These are phyloP conservation scores for Colletotrichum cereale DNA, from an alignment of 2,329 filamentous ascomycete genomes.

Conservation along the genomic window DNA sequence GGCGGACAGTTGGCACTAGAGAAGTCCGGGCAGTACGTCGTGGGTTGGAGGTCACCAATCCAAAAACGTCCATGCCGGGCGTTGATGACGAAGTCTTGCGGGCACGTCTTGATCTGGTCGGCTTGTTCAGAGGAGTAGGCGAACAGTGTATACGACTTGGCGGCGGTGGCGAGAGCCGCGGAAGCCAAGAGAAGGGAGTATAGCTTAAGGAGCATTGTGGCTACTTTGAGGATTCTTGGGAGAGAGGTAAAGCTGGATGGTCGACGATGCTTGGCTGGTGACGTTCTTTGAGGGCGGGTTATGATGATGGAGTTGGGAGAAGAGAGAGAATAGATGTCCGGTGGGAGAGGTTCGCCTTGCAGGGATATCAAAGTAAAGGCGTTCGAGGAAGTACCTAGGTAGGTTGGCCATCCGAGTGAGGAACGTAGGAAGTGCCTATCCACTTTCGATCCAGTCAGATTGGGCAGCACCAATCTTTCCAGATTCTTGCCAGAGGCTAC, in stretches of 20 bases:
- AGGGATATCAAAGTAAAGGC: neutral
- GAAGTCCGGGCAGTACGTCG: conserved; percentile 11
- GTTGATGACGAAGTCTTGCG: conserved; percentile 42
- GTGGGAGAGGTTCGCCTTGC: neutral
- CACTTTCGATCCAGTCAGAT: neutral
- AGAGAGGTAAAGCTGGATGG: neutral
- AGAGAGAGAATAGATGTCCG: neutral
- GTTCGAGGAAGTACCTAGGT: neutral
- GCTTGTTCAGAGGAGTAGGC: conserved; percentile 40
- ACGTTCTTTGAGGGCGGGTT: neutral
- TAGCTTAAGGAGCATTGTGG: neutral
- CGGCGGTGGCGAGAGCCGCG: neutral
- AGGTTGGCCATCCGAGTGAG: neutral
- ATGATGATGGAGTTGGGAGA: neutral
- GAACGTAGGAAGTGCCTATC: neutral
- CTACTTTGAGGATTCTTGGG: no score
- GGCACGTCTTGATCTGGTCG: conserved; percentile 43
- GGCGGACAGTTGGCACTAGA: conserved; percentile 43
- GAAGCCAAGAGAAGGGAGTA: neutral
- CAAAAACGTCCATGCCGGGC: conserved; percentile 46
- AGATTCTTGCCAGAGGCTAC: no score
- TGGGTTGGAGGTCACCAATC: conserved; percentile 43
- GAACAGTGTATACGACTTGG: neutral
- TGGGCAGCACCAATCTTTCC: neutral
- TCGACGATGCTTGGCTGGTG: neutral